Percentiles rank a stretch among this genome's conserved stretches.
Conservation (phyloP, 2,329 filamentous ascomycete species). For the Alternaria dauci region DNA sequence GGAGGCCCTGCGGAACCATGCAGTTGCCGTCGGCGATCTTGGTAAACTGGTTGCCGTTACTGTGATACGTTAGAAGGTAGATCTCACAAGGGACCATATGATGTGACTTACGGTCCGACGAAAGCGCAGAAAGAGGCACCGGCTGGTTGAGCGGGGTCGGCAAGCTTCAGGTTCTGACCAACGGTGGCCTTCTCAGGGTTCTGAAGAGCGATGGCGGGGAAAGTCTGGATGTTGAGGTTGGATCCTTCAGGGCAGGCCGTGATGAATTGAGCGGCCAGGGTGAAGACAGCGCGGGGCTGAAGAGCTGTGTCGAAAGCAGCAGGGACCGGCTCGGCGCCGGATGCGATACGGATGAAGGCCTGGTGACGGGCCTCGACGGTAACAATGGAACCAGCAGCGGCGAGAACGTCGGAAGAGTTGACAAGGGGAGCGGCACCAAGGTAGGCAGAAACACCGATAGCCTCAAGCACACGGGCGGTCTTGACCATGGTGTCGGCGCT, state of each 20-base stretch:
- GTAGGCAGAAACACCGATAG: conserved; percentile 75
- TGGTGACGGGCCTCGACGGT: conserved; percentile 78
- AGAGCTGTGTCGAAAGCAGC: conserved; percentile 76
- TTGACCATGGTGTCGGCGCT: conserved; percentile 72
- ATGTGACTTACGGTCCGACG: conserved; percentile 64
- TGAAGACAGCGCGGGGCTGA: conserved; percentile 73
- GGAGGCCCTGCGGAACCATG: conserved; percentile 67
- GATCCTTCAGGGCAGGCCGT: conserved; percentile 70
- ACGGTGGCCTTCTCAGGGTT: conserved; percentile 57
- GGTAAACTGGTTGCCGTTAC: conserved; percentile 60
- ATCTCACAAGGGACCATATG: conserved; percentile 20
- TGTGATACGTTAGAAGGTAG: conserved; percentile 33
- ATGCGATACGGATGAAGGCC: conserved; percentile 72
- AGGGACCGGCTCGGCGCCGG: conserved; percentile 67
- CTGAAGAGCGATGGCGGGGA: conserved; percentile 66
- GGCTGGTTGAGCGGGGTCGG: conserved; percentile 46
- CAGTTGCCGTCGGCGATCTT: conserved; percentile 66
- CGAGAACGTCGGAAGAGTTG: conserved; percentile 66
- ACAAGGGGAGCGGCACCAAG: conserved; percentile 75
- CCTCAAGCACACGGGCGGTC: conserved; percentile 75
- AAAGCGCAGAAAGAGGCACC: conserved; percentile 71
- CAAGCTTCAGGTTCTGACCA: conserved; percentile 51
- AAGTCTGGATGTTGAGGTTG: conserved; percentile 69
- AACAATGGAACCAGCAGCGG: conserved; percentile 73
- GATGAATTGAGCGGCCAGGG: conserved; percentile 77